phyloP scores from a whole-genome alignment of 176 grass and related monocot genomes.

The Triticum dicoccoides region DNA sequence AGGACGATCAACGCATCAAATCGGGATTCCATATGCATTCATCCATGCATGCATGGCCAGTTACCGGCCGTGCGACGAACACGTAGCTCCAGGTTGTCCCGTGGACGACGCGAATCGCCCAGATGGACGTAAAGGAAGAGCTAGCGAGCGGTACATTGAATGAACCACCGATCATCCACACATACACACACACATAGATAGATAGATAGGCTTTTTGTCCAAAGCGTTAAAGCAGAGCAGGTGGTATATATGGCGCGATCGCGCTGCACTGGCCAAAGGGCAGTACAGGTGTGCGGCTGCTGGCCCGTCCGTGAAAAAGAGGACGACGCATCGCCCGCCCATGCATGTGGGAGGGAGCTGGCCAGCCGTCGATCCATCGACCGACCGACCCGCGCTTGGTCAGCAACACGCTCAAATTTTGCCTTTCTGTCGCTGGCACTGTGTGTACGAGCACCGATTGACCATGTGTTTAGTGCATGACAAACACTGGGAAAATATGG shows the following conservation, averaged over 20 bases:
- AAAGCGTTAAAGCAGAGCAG: neutral
- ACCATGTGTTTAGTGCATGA: neutral
- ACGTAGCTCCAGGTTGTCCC: neutral
- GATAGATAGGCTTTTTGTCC: neutral
- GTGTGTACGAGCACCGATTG: neutral
- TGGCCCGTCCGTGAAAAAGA: neutral
- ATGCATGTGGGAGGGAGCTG: neutral
- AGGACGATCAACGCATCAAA: neutral
- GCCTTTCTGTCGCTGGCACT: neutral
- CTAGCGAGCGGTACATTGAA: neutral
- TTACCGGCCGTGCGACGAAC: neutral
- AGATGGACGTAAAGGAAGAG: neutral
- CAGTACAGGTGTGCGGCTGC: neutral
- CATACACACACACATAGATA: neutral
- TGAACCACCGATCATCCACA: neutral
- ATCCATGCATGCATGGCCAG: neutral
- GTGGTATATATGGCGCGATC: neutral
- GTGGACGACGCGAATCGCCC: neutral
- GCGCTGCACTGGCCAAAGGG: neutral
- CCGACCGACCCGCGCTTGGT: neutral
- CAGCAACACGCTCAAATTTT: neutral
- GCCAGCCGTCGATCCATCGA: neutral
- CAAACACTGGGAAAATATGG: neutral
- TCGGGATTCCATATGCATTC: neutral
- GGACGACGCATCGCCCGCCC: neutral